Evolutionary conservation across 208 protist genomes (phyloP), one percentile per base, ranked within the genome.

Genomic region (Leishmania lainsoni): DNA sequence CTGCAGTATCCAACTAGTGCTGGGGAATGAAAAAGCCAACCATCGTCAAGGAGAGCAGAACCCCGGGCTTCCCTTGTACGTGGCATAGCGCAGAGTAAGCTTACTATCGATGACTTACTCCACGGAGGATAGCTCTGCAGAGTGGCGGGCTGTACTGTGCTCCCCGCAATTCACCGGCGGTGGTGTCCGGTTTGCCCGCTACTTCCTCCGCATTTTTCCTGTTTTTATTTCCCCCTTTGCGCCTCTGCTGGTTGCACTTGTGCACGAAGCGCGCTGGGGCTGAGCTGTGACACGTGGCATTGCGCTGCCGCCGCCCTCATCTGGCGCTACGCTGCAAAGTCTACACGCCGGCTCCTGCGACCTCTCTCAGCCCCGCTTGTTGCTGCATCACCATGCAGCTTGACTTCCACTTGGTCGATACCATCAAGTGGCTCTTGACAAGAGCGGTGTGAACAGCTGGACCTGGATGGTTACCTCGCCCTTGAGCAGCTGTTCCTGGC

Each of bases 381-480:
- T 51, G n/a, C 71, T 61, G 48, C 45, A 32, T 48, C 48, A 10
- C 29, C 12, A 83, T 84, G 75, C 10, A 52, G 14, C n/a, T 35
- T 0, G 0, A 56, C 6, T 84, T 84, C 49, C 54, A 81, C 71
- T 42, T 89, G 22, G 81, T 79, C 32, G 17, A 68, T 5, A 29
- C 72, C 35, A 78, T 90, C 42, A 72, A 77, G 70, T 54, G 75
- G 48, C 75, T 71, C 14, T 78, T 90, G 51, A 90, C 87, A 70
- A 12, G 74, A 88, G 51, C 68, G 75, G 20, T 88, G 84, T 29
- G 84, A 88, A 73, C 52, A 85, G 76, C 74, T 90, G n/a, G 87
- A 90, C 14, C 70, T 88, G 17, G 81, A 90, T 29, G 87, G 87
- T 2, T 90, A 83, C 80, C 78, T 73, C 1, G 87, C 88, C 59